A percentile compares a stretch with the other conserved stretches of the same genome.
Conservation (phyloP, 192 early-diverging fungal species). For the Coemansia sp. region DNA sequence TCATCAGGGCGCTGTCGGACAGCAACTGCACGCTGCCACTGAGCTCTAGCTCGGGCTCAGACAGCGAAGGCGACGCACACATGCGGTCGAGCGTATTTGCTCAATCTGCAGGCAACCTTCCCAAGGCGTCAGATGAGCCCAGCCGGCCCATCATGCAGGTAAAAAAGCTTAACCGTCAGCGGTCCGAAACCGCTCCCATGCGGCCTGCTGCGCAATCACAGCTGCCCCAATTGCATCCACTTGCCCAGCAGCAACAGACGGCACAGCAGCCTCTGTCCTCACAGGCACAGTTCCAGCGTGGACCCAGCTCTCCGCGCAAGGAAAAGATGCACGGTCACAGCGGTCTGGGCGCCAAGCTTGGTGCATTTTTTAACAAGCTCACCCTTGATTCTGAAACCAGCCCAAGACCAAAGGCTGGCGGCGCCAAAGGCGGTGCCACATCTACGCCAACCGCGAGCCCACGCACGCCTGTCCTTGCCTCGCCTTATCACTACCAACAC, state of each 20-base stretch:
- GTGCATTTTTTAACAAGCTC: slow-evolving; percentile 52
- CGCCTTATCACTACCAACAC: neutral
- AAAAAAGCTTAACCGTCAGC: slow-evolving; percentile 43
- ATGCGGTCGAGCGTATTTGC: slow-evolving; percentile 3
- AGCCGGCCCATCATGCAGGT: slow-evolving; percentile 13
- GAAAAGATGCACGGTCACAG: slow-evolving; percentile 31
- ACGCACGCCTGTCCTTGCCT: slow-evolving; percentile 2
- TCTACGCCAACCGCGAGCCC: slow-evolving; percentile 19
- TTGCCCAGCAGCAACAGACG: slow-evolving; percentile 11
- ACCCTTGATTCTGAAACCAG: slow-evolving; percentile 45
- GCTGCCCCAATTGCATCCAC: slow-evolving; percentile 7
- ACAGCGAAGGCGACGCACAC: neutral
- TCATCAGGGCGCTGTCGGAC: slow-evolving; percentile 19
- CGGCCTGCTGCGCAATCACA: slow-evolving; percentile 8
- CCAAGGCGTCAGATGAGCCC: slow-evolving; percentile 16
- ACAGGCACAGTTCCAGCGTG: slow-evolving; percentile 26
- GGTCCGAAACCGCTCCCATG: slow-evolving; percentile 49
- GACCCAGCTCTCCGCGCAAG: slow-evolving; percentile 27
- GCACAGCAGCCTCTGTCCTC: slow-evolving; percentile 1
- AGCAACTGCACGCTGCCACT: slow-evolving; percentile 12
- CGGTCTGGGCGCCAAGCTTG: slow-evolving; percentile 44
- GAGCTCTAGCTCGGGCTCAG: neutral
- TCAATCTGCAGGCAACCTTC: slow-evolving; percentile 6
- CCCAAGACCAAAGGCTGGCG: slow-evolving; percentile 11
- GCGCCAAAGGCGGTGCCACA: slow-evolving; percentile 10